Percentiles rank a stretch among this genome's conserved stretches.
phyloP scores from a whole-genome alignment of 2,329 filamentous ascomycete genomes.

The Zymoseptoria pseudotritici region DNA sequence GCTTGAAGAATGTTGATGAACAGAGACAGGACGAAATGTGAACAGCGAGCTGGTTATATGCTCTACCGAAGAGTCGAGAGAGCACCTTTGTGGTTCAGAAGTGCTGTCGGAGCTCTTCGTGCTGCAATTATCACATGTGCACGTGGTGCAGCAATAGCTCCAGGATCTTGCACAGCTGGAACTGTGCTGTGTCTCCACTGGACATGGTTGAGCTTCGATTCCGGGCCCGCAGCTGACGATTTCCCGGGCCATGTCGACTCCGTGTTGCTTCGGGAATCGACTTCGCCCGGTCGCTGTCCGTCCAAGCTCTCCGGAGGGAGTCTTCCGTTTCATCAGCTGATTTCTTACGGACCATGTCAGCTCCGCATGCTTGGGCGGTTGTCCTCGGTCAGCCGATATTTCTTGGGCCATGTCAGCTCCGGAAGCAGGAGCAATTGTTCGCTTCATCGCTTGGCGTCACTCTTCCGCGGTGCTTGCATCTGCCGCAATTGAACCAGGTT shows the following conservation, averaged over 20 bases:
- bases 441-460: neutral
- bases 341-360: neutral
- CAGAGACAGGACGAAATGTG: neutral
- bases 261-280: neutral
- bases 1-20: neutral
- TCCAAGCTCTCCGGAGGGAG: neutral
- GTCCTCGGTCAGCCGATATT: no score
- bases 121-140: neutral
- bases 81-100: neutral
- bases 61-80: neutral
- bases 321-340: neutral
- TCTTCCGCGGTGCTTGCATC: neutral
- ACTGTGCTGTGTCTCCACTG: neutral
- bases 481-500: no score
- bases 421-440: neutral
- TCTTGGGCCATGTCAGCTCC: neutral
- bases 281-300: neutral
- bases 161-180: neutral
- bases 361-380: neutral
- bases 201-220: neutral
- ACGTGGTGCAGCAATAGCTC: neutral
- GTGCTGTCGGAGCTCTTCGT: neutral
- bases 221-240: neutral
- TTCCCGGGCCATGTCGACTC: slow-evolving; percentile 3
- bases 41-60: neutral